These are phyloP conservation scores for Orbilia oligospora DNA, from an alignment of 2,329 filamentous ascomycete genomes.

Conservation along the genomic window DNA sequence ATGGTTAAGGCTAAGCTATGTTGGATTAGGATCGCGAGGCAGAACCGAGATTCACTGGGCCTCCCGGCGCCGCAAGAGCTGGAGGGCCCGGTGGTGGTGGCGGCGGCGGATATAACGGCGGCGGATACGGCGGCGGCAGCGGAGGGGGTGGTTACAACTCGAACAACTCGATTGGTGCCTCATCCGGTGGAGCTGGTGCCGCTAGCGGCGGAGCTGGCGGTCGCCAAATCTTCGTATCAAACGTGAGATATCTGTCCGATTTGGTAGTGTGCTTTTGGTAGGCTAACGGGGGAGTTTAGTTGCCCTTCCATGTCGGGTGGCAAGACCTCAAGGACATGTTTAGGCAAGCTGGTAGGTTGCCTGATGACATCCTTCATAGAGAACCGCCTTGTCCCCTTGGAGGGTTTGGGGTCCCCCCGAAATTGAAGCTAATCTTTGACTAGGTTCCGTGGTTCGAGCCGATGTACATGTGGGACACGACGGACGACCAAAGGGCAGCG, in stretches of 20 bases:
- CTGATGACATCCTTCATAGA: constrained; percentile 6
- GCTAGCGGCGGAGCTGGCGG: constrained; percentile 73
- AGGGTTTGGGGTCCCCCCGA: constrained; percentile 1
- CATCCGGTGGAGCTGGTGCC: constrained; percentile 67
- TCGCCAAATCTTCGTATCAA: constrained; percentile 96
- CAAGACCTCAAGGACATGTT: constrained; percentile 99
- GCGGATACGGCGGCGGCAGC: constrained; percentile 66
- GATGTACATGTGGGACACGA: constrained; percentile 94
- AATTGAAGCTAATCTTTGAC: constrained; percentile 22
- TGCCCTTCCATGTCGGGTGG: constrained; percentile 98
- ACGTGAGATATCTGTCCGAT: constrained; percentile 79
- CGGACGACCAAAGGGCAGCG: constrained; percentile 94
- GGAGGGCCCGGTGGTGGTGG: constrained; percentile 67
- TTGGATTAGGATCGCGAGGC: constrained; percentile 87
- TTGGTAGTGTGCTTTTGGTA: constrained; percentile 60
- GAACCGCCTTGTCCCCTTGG: background rate
- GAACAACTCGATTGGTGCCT: constrained; percentile 31
- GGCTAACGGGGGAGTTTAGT: constrained; percentile 71
- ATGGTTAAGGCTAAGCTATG: constrained; percentile 61
- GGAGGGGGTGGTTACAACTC: constrained; percentile 68
- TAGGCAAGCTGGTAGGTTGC: constrained; percentile 88
- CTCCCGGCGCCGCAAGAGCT: constrained; percentile 72
- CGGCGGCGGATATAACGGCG: constrained; percentile 64
- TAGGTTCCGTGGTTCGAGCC: constrained; percentile 88
- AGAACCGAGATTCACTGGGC: constrained; percentile 91